phyloP scores from a whole-genome alignment of 1,284 basidiomycete genomes.

The Salmacisia buchloeana region DNA sequence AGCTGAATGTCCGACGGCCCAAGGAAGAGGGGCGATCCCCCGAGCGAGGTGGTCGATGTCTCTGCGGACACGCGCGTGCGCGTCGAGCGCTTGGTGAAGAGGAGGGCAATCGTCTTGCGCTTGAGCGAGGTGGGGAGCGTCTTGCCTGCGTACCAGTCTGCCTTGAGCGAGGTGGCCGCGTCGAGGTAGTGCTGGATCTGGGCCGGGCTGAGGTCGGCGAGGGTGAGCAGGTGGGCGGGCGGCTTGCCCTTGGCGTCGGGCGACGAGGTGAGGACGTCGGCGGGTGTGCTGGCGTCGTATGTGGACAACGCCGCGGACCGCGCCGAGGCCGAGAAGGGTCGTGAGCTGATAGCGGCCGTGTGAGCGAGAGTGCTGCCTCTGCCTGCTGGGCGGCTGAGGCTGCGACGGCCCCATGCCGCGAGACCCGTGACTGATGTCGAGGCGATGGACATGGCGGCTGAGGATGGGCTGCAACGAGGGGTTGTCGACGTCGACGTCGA shows the following conservation, averaged over 20 bases:
- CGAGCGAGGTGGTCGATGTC: constrained; percentile 54
- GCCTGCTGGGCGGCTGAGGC: too few relatives aligned
- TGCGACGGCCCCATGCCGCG: too few relatives aligned
- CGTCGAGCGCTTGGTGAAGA: constrained; percentile 90
- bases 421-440: too few relatives aligned
- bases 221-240: constrained; percentile 69
- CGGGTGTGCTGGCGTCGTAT: not conserved
- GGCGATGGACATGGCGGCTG: too few relatives aligned
- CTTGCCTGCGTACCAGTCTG: constrained; percentile 50
- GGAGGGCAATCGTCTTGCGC: constrained; percentile 65
- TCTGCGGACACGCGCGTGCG: constrained; percentile 85
- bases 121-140: constrained; percentile 58
- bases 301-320: not conserved
- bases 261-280: not conserved
- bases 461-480: too few relatives aligned
- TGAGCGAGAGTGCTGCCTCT: not conserved
- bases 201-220: constrained; percentile 70
- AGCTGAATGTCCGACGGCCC: constrained; percentile 87
- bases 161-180: constrained; percentile 65
- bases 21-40: constrained; percentile 85
- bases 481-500: too few relatives aligned
- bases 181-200: constrained; percentile 65
- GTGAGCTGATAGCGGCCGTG: not conserved
- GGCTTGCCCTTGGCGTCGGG: not conserved
- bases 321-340: not conserved